Evolutionary conservation across 306 rosid species (phyloP), one percentile per base, ranked within the genome.

Genomic region (Herpetospermum pedunculosum): DNA sequence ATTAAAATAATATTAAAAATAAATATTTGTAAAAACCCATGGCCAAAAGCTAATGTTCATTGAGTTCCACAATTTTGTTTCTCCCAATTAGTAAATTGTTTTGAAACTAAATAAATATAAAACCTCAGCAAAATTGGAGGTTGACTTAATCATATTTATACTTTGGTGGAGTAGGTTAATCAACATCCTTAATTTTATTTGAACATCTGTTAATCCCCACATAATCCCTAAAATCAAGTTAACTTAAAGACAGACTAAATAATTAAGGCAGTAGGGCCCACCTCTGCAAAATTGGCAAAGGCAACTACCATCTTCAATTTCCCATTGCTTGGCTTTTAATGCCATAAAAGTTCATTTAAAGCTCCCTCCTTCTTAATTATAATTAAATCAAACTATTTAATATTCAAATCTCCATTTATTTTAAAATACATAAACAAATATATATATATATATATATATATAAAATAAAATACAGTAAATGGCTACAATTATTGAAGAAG

Each of bases 51-150:
- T 16, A 30, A 63, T 35, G 32, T 67, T 40, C 35, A 40, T 67
- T 67, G 53, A 67, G 52, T 23, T 23, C 72, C 72, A 67, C 72
- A 67, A 67, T 11, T 67, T 67, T 67, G 72, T 23, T 23, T 67
- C 72, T 65, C 34, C 52, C 72, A 38, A 21, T 65, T 67, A 35
- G 73, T 14, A 41, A 67, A 25, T 12, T 23, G 52, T 41, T 67
- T 64, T 0, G 49, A 38, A 64, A 62, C 28, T 12, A 23, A 55
- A 67, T 21, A n/a, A 6, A 13, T 40, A n/a, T n/a, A n/a, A 25
- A 5, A 1, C 2, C n/a, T 64, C 48, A 37, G 2, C 28, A 37
- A 35, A 67, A 67, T 67, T 38, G 53, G 52, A 41, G 6, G 73
- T 68, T 68, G 73, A 68, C 53, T 6, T 64, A 6, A 25, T 13